Base-by-base conservation (phyloP, 1,284 basidiomycete species). In the Heliocybe sulcata region DNA sequence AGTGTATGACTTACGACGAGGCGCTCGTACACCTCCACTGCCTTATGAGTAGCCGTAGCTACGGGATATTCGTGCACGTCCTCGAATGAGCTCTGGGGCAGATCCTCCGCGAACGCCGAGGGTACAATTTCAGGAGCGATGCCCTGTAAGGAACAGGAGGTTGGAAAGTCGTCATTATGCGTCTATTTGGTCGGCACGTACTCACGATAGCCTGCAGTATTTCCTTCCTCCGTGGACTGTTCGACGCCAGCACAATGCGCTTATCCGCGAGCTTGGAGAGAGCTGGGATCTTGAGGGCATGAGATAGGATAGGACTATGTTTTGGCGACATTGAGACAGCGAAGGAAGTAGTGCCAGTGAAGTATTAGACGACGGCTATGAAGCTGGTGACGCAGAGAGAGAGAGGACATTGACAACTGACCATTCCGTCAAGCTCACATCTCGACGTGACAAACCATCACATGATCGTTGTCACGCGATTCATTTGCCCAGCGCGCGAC, bases 11-110 rank as follows among this genome's bases (percentile, higher is more conserved):
- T 61, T 62, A 87, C 85, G 54, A 96, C 87, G 23, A 97, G 72
- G 31, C 87, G 78, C 67, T 92, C 85, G 64, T 97, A 97, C n/a
- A 96, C 94, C 64, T 96, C 91, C 8, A 94, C 81, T 0, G 90
- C 94, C 75, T 98, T 98, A 61, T 95, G 88, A 1, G 84, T 85
- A 1, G 93, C 93, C 0, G 94, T 98, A 8, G 94, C 86, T 3
- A 97, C 91, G 0, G 95, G 92, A 67, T 99, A 98, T 66, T 97
- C 93, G 57, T 92, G 90, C 16, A 90, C 78, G 59, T 91, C 81
- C 25, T 83, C 82, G 56, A 87, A 98, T 2, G 81, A 78, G 19
- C 72, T 72, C 51, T 89, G 75, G 0, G 82, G 76, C 14, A 98
- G 73, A 64, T 95, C 77, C 69, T 98, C 96, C 35, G 82, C 80